These are phyloP conservation scores for Starmerella floricola DNA, from an alignment of 805 yeast genomes.

Conservation along the genomic window DNA sequence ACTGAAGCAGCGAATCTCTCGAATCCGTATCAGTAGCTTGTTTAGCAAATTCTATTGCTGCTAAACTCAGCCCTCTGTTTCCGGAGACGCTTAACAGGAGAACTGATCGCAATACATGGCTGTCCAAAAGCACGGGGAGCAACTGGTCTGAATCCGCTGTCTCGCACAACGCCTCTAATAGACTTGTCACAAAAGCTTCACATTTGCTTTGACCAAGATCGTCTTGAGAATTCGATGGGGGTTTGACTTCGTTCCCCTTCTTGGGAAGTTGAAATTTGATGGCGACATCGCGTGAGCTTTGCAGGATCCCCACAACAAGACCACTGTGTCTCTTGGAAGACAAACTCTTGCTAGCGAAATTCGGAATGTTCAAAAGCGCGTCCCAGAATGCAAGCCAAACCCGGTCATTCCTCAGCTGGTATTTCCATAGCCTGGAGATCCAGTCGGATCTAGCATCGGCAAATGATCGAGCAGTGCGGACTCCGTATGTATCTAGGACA, in stretches of 20 bases:
- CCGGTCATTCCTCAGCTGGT: constrained; percentile 1
- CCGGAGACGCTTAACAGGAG: constrained; percentile 10
- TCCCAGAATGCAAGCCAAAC: not conserved
- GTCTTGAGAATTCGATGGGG: not conserved
- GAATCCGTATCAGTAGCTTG: constrained; percentile 6
- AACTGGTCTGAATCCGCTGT: constrained; percentile 1
- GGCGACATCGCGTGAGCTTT: constrained; percentile 7
- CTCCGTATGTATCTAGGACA: not conserved
- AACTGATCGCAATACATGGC: constrained; percentile 1
- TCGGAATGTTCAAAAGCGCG: not conserved
- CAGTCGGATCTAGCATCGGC: constrained; percentile 1
- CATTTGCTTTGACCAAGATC: not conserved
- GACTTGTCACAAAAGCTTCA: constrained; percentile 1
- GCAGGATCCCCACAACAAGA: constrained; percentile 1
- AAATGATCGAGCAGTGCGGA: not conserved
- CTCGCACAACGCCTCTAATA: constrained; percentile 10
- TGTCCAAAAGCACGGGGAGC: not conserved
- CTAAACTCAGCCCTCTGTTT: constrained; percentile 5
- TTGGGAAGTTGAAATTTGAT: constrained; percentile 2
- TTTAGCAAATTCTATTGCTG: constrained; percentile 13
- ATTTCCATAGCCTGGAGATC: constrained; percentile 6
- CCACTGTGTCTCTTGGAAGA: not conserved
- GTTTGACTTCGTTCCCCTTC: not conserved
- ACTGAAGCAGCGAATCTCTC: not conserved
- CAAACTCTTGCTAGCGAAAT: not conserved